phyloP scores from a whole-genome alignment of 257 asterid genomes.

The Nicotiana noctiflora region DNA sequence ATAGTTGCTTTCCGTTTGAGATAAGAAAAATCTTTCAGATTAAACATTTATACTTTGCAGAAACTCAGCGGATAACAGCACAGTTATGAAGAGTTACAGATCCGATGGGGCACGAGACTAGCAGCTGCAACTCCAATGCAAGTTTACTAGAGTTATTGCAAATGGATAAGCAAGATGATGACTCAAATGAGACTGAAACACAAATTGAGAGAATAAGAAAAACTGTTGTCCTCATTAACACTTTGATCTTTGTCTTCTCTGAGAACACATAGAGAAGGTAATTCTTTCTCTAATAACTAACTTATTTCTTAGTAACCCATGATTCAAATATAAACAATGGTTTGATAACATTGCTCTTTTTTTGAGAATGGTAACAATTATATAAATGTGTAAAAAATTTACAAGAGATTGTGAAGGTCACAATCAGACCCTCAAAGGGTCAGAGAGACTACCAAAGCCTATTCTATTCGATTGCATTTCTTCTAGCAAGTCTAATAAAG shows the following conservation, averaged over 20 bases:
- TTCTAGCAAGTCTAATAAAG: too few species aligned
- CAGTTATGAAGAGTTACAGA: neutral
- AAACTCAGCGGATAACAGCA: neutral
- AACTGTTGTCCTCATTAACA: neutral
- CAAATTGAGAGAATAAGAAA: neutral
- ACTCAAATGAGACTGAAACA: neutral
- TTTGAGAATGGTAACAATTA: too few species aligned
- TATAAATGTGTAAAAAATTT: too few species aligned
- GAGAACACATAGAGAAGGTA: neutral
- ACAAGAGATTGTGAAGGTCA: too few species aligned
- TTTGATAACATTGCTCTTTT: neutral
- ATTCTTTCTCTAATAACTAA: neutral
- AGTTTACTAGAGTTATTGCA: neutral
- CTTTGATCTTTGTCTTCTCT: neutral
- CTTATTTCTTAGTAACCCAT: neutral
- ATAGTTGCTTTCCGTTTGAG: neutral
- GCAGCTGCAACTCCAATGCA: neutral
- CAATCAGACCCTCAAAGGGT: too few species aligned
- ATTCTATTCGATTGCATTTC: too few species aligned
- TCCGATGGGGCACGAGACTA: neutral
- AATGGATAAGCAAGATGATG: neutral
- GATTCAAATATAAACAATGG: neutral
- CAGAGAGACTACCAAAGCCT: too few species aligned
- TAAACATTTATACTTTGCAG: neutral
- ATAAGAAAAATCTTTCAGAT: neutral